These are phyloP conservation scores for Mimosa pudica DNA, from an alignment of 306 rosid species.

Conservation along the genomic window DNA sequence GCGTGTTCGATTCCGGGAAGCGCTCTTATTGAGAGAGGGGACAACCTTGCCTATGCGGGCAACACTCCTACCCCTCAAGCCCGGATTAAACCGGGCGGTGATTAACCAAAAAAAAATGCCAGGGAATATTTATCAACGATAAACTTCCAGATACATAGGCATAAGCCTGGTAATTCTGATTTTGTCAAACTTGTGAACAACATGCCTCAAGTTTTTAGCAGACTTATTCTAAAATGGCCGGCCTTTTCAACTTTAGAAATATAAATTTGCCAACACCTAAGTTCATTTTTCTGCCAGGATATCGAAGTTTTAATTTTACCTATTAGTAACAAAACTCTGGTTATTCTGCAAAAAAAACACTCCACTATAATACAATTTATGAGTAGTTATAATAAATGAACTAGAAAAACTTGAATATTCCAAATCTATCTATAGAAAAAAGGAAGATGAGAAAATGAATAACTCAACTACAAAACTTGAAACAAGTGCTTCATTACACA, in stretches of 20 bases:
- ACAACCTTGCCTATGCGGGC: too few species aligned
- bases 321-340: not conserved
- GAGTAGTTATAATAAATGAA: not conserved
- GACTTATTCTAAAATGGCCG: not conserved
- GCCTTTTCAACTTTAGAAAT: not conserved
- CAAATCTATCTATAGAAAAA: not conserved
- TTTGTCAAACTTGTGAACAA: not conserved
- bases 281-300: too few species aligned
- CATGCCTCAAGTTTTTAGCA: not conserved
- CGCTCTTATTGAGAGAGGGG: too few species aligned
- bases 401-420: not conserved
- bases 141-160: not conserved
- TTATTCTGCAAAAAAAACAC: not conserved
- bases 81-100: too few species aligned
- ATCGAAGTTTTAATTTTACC: not conserved
- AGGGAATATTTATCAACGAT: not conserved
- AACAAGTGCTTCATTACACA: not conserved
- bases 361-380: not conserved
- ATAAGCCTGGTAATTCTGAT: not conserved
- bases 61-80: too few species aligned
- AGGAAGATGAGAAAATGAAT: not conserved
- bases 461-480: slow-evolving; percentile 10
- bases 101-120: not conserved
- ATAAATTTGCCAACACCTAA: not conserved
- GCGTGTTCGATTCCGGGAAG: too few species aligned